Evolutionary conservation across 768 basidiomycete genomes (phyloP).

Genomic region (Kwoniella newhampshirensis): DNA sequence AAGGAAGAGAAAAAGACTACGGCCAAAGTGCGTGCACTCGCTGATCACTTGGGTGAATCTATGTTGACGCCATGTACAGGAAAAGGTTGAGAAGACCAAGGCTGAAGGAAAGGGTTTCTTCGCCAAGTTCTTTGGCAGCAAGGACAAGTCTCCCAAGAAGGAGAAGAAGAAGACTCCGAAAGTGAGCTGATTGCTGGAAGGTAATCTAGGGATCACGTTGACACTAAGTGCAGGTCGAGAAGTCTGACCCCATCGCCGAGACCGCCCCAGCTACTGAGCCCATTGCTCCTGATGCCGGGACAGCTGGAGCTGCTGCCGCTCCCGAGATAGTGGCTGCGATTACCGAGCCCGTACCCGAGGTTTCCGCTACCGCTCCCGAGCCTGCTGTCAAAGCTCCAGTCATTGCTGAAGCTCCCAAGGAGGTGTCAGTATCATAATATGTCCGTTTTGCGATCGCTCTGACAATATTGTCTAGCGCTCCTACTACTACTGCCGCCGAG

Average conservation of each 20-base stretch:
- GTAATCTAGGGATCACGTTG: slow-evolving; percentile 3
- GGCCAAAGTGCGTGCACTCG: slow-evolving; percentile 42
- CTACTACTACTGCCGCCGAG: slow-evolving; percentile 23
- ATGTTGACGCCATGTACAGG: slow-evolving; percentile 18
- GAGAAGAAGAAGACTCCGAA: slow-evolving; percentile 63
- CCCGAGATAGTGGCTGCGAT: slow-evolving; percentile 55
- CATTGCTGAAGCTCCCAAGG: slow-evolving; percentile 10
- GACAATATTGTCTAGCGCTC: slow-evolving; percentile 5
- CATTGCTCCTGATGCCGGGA: slow-evolving; percentile 52
- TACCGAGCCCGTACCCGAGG: slow-evolving; percentile 56
- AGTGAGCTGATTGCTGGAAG: slow-evolving; percentile 36
- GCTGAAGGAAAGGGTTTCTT: slow-evolving; percentile 66
- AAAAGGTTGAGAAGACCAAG: slow-evolving; percentile 57
- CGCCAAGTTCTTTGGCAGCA: slow-evolving; percentile 71
- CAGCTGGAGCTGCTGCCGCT: slow-evolving; percentile 57
- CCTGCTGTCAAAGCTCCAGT: slow-evolving; percentile 1
- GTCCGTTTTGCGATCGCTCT: background rate
- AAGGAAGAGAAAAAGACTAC: slow-evolving; percentile 44
- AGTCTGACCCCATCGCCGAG: slow-evolving; percentile 41
- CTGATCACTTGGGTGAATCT: background rate
- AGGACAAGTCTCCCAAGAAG: slow-evolving; percentile 55
- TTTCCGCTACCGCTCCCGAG: slow-evolving; percentile 12
- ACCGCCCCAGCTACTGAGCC: slow-evolving; percentile 22
- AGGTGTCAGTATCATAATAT: slow-evolving; percentile 13
- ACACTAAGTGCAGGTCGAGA: slow-evolving; percentile 33